Base-by-base conservation (phyloP, 148 eudicot species). In the Limonium bicolor region DNA sequence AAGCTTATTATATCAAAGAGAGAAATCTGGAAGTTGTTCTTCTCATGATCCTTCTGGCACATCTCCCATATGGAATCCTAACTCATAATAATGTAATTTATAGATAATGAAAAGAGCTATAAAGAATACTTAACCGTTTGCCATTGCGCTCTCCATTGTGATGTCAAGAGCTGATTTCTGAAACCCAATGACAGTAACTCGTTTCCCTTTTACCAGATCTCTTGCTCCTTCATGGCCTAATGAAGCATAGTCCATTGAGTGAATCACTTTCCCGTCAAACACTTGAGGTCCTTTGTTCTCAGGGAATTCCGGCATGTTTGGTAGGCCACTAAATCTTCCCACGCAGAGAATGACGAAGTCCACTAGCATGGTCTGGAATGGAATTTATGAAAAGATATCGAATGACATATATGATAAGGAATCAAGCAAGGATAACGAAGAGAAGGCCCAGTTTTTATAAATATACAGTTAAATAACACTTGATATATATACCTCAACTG, bases 81-180 rank as follows among this genome's bases (percentile, higher is more conserved):
- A n/a, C n/a, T n/a, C n/a, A n/a, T n/a, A n/a, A n/a, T n/a, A n/a
- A n/a, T n/a, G n/a, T n/a, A n/a, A n/a, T n/a, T n/a, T n/a, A n/a
- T n/a, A n/a, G n/a, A n/a, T n/a, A n/a, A n/a, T n/a, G n/a, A n/a
- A n/a, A n/a, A n/a, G n/a, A n/a, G n/a, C n/a, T n/a, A n/a, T n/a
- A n/a, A n/a, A n/a, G n/a, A n/a, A n/a, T n/a, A n/a, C n/a, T n/a
- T n/a, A n/a, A 62, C 72, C 69, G 27, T 70, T 70, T 20, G 37
- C 31, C 9, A 8, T 48, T 2, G 76, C 27, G 18, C 47, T 24
- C 41, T 70, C 55, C 19, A 42, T 48, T 11, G 76, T 64, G 39
- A 65, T 62, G 40, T 70, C 76, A 8, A 70, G 17, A 3, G 67
- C 76, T 3, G 71, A 70, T 49, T 65, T 70, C 51, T 61, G 64